phyloP scores from a whole-genome alignment of 1,284 basidiomycete species.

The Rhizoctonia solani region DNA sequence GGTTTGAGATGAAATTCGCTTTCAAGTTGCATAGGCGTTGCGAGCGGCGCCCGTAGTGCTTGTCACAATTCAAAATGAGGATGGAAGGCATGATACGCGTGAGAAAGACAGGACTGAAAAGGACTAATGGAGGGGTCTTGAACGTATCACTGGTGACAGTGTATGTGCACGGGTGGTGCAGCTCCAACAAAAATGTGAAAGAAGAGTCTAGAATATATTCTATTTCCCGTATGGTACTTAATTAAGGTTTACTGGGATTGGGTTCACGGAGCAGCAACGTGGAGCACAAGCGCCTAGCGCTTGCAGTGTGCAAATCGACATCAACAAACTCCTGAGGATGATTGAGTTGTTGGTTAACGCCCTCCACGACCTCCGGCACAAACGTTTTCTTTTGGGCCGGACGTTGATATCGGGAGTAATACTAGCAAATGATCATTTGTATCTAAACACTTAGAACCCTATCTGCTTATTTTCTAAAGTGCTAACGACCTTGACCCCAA shows the following conservation, averaged over 20 bases:
- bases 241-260: too few relatives aligned
- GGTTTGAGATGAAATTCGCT: too few relatives aligned
- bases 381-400: background rate
- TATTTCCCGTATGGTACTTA: too few relatives aligned
- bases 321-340: constrained; percentile 17
- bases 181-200: background rate
- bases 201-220: too few relatives aligned
- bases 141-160: too few relatives aligned
- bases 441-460: background rate
- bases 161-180: background rate
- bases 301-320: constrained; percentile 11
- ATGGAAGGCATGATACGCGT: too few relatives aligned
- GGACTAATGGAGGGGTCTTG: too few relatives aligned
- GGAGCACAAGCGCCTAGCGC: constrained; percentile 11
- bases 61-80: too few relatives aligned
- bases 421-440: constrained; percentile 12
- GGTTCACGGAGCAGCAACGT: background rate
- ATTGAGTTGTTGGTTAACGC: constrained; percentile 25
- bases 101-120: too few relatives aligned
- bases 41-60: too few relatives aligned
- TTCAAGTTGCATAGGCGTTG: too few relatives aligned
- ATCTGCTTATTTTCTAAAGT: background rate
- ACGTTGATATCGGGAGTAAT: background rate
- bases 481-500: constrained; percentile 6
- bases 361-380: constrained; percentile 31